These are phyloP conservation scores for Pseudozyma hubeiensis DNA, from an alignment of 1,284 basidiomycete genomes.

Conservation along the genomic window DNA sequence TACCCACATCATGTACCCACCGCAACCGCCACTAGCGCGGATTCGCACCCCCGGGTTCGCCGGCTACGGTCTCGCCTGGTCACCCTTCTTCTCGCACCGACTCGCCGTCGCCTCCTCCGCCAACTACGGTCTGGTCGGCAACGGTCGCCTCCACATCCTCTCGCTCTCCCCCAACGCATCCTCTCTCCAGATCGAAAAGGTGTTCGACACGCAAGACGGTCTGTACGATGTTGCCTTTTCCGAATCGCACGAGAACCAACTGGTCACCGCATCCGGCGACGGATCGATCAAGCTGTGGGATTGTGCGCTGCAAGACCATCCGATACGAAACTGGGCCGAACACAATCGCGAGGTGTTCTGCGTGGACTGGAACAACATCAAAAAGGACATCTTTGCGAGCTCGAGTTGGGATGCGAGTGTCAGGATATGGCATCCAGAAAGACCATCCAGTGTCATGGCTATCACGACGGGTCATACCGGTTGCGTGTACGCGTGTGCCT, in stretches of 20 bases:
- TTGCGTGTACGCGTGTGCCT: slow-evolving; percentile 88
- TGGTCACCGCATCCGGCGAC: slow-evolving; percentile 88
- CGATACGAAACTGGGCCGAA: slow-evolving; percentile 91
- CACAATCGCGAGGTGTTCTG: slow-evolving; percentile 91
- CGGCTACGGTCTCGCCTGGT: slow-evolving; percentile 89
- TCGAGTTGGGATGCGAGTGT: slow-evolving; percentile 88
- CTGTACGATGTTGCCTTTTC: slow-evolving; percentile 93
- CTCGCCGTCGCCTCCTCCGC: slow-evolving; percentile 89
- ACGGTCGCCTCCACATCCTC: slow-evolving; percentile 73
- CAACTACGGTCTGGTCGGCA: slow-evolving; percentile 95
- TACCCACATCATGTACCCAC: slow-evolving; percentile 17
- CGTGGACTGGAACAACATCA: slow-evolving; percentile 96
- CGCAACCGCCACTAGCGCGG: slow-evolving; percentile 38
- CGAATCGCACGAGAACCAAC: slow-evolving; percentile 92
- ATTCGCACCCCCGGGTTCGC: slow-evolving; percentile 74
- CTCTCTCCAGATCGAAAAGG: slow-evolving; percentile 37
- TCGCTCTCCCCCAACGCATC: slow-evolving; percentile 20
- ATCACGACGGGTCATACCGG: slow-evolving; percentile 80
- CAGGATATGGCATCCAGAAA: slow-evolving; percentile 89
- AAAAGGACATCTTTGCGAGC: slow-evolving; percentile 88
- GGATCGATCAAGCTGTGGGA: slow-evolving; percentile 94
- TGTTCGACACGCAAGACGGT: slow-evolving; percentile 91
- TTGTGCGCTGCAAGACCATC: slow-evolving; percentile 84
- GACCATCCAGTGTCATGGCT: slow-evolving; percentile 80
- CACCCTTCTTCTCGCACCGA: slow-evolving; percentile 85